Evolutionary conservation across 139 green algal genomes (phyloP).

Genomic region (Trebouxia sp.): DNA sequence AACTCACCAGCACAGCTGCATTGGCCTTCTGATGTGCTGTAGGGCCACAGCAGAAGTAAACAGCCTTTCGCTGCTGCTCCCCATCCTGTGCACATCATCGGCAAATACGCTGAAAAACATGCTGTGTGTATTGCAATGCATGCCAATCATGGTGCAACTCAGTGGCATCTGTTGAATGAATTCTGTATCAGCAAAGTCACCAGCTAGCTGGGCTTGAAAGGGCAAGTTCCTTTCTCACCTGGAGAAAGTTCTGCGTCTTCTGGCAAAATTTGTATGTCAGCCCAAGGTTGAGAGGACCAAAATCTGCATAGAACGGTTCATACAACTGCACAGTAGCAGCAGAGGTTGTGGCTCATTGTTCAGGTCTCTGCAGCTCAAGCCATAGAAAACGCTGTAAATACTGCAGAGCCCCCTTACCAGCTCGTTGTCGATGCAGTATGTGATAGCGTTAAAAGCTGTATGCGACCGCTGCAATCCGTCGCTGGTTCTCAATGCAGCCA

Average conservation of each 20-base stretch:
- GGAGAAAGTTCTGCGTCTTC: conserved; percentile 62
- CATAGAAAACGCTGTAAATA: conserved; percentile 22
- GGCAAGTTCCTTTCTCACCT: conserved; percentile 41
- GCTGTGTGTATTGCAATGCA: neutral
- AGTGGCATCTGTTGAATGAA: too few relatives aligned
- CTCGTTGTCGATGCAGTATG: conserved; percentile 68
- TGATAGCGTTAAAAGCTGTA: neutral
- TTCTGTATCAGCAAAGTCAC: neutral
- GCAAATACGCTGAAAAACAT: neutral
- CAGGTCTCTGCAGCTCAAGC: neutral
- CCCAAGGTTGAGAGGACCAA: conserved; percentile 90
- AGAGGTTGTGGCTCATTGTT: neutral
- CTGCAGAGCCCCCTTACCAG: conserved; percentile 48
- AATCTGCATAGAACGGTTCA: conserved; percentile 92
- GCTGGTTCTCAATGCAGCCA: conserved; percentile 46
- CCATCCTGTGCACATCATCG: conserved; percentile 49
- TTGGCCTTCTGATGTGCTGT: conserved; percentile 77
- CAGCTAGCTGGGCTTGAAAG: neutral
- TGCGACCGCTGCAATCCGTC: conserved; percentile 28
- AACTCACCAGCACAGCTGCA: conserved; percentile 73
- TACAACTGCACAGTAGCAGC: conserved; percentile 64
- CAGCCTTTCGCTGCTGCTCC: conserved; percentile 49
- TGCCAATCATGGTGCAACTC: neutral
- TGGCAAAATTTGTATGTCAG: conserved; percentile 78
- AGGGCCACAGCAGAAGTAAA: conserved; percentile 70